Percentiles rank a stretch among this genome's conserved stretches.
Evolutionary conservation across 2,329 filamentous ascomycete genomes (phyloP).

Genomic region (Colletotrichum lindemuthianum): DNA sequence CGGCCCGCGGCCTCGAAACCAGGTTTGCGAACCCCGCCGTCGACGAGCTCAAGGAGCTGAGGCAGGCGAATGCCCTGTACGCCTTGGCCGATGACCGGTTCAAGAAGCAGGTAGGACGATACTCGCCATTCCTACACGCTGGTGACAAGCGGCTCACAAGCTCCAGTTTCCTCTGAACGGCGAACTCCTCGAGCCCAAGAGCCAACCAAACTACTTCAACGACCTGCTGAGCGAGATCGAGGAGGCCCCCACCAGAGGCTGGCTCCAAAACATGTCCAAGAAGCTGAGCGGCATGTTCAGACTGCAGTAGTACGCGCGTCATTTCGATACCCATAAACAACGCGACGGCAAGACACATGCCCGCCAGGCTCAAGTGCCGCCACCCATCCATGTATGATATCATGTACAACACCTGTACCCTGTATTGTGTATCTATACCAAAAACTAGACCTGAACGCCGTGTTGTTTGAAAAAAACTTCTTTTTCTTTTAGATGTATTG

Average conservation of each 20-base stretch:
- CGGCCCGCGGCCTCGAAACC: conserved; percentile 57
- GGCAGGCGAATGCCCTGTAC: conserved; percentile 68
- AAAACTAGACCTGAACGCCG: conserved; percentile 21
- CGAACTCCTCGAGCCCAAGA: conserved; percentile 64
- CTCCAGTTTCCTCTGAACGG: conserved; percentile 52
- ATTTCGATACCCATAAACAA: not conserved
- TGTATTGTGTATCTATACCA: conserved; percentile 35
- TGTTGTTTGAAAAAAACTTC: conserved; percentile 13
- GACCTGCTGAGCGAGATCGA: conserved; percentile 71
- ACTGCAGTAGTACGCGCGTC: conserved; percentile 53
- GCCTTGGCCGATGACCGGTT: conserved; percentile 70
- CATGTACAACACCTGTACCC: conserved; percentile 36
- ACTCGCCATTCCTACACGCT: not conserved
- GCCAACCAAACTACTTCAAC: conserved; percentile 72
- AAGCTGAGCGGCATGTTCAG: conserved; percentile 69
- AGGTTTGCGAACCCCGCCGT: conserved; percentile 39
- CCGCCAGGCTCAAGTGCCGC: not conserved
- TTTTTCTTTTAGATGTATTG: conserved; percentile 74
- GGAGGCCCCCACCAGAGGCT: conserved; percentile 67
- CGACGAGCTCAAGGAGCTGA: conserved; percentile 60
- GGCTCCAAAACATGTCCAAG: conserved; percentile 62
- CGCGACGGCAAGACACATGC: conserved; percentile 7
- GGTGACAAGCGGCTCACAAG: no score
- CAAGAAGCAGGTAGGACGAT: conserved; percentile 59
- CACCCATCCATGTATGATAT: conserved; percentile 26